Percentiles rank a stretch among this genome's conserved stretches.
phyloP scores from a whole-genome alignment of 805 yeast species.

The Pichia manshurica region DNA sequence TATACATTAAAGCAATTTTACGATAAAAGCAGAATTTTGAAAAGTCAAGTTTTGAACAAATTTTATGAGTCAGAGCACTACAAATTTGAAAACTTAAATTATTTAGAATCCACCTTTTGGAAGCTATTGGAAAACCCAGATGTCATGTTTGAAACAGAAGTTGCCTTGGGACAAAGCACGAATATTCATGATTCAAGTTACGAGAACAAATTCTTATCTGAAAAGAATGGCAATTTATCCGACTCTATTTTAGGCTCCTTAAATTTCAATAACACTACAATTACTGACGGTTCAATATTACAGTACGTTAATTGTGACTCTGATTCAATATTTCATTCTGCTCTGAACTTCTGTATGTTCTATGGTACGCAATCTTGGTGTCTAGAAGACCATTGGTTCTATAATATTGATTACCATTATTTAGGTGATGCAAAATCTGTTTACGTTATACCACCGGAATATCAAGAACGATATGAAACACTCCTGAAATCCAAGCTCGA shows the following conservation, averaged over 20 bases:
- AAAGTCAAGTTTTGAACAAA: conserved; percentile 23
- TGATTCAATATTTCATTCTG: conserved; percentile 38
- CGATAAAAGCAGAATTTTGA: conserved; percentile 47
- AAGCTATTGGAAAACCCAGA: conserved; percentile 29
- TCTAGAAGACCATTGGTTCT: conserved; percentile 55
- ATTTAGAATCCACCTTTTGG: conserved; percentile 42
- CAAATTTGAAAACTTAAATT: conserved; percentile 14
- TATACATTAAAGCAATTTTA: conserved; percentile 54
- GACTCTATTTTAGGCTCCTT: conserved; percentile 36
- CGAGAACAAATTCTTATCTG: conserved; percentile 18
- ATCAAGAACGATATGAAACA: conserved; percentile 45
- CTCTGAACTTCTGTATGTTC: conserved; percentile 47
- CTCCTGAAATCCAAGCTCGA: conserved; percentile 23
- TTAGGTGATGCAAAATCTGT: conserved; percentile 51
- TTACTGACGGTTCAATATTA: conserved; percentile 43
- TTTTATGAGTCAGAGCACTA: conserved; percentile 11
- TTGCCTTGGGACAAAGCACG: conserved; percentile 31
- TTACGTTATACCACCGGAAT: conserved; percentile 58
- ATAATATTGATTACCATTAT: conserved; percentile 47
- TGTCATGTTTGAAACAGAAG: conserved; percentile 32
- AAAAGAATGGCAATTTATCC: conserved; percentile 5
- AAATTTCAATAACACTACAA: conserved; percentile 53
- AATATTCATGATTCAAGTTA: conserved; percentile 38
- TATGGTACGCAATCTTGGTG: conserved; percentile 53
- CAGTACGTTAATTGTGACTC: conserved; percentile 40